Evolutionary conservation across 345 rosid species (phyloP), one percentile per base, ranked within the genome.

Genomic region (Trapa bicornis): DNA sequence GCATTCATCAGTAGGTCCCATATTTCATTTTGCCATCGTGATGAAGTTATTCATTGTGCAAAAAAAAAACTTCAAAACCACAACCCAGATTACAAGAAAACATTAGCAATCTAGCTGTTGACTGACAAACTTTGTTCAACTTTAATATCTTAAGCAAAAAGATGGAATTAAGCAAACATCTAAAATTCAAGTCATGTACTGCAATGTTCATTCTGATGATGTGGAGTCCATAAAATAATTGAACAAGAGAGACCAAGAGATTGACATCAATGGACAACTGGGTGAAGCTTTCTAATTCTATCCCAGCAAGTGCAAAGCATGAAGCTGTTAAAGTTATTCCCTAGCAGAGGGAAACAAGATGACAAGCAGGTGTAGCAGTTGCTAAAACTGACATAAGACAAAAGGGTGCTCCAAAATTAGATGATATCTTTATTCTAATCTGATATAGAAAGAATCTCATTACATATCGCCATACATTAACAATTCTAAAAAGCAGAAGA

Each of bases 381-480:
- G 63, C 37, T 58, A 58, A 58, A 35, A 32, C 38, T 32, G 12
- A 58, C 63, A 58, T 32, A 35, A 58, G 63, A 58, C 63, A 58
- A 58, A 33, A 32, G 37, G 63, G 63, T 32, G 16, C 2, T 35
- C 63, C 63, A 32, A 58, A 33, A 32, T 35, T 33, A 22, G 29
- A 58, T 58, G 63, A 32, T 58, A 58, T 58, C 37, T 58, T 54
- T 33, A 58, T 11, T 15, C 33, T 58, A 2, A 35, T 58, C 0
- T 32, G 63, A 1, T 58, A 6, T 58, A 9, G 63, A 37, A 58
- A 32, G 63, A 58, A 33, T 11, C 7, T 45, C 11, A 58, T 58
- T 38, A 65, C 37, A 32, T n/a, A 16, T 65, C 17, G 29, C 67
- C 32, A 37, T 11, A 68, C 65, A 61, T 13, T 57, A n/a, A 68